phyloP scores from a whole-genome alignment of 2,329 filamentous ascomycete species.

The Aspergillus brasiliensis region DNA sequence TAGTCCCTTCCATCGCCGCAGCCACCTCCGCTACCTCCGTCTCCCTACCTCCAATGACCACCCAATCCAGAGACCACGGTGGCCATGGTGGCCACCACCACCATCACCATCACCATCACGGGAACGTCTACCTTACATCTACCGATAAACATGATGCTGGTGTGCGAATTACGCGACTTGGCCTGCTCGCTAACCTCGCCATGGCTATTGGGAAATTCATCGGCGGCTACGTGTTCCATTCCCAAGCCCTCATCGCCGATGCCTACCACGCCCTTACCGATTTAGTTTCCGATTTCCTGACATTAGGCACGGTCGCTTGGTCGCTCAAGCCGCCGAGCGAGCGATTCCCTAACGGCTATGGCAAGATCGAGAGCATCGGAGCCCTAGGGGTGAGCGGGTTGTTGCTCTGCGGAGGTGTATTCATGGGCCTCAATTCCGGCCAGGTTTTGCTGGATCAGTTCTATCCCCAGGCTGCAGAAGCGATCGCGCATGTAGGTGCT shows the following conservation, averaged over 20 bases:
- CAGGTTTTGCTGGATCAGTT: constrained; percentile 71
- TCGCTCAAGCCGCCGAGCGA: constrained; percentile 82
- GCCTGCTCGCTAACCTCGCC: constrained; percentile 82
- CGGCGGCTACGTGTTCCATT: constrained; percentile 92
- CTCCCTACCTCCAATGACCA: constrained; percentile 36
- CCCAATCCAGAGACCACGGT: constrained; percentile 51
- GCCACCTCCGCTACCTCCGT: constrained; percentile 17
- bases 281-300: constrained; percentile 91
- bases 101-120: constrained; percentile 73
- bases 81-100: constrained; percentile 58
- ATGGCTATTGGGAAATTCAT: constrained; percentile 94
- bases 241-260: constrained; percentile 88
- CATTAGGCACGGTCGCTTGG: constrained; percentile 90
- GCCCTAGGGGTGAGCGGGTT: constrained; percentile 91
- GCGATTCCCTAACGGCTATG: constrained; percentile 86
- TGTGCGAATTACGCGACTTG: constrained; percentile 89
- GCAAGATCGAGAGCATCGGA: constrained; percentile 96
- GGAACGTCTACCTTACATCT: constrained; percentile 80
- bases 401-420: constrained; percentile 82
- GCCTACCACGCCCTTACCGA: constrained; percentile 95
- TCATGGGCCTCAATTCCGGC: constrained; percentile 83
- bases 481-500: constrained; percentile 41
- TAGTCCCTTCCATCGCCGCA: constrained; percentile 16
- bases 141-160: constrained; percentile 87
- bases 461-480: constrained; percentile 65